Conservation (phyloP, 2,329 filamentous ascomycete genomes). For the Fusarium ramigenum region DNA sequence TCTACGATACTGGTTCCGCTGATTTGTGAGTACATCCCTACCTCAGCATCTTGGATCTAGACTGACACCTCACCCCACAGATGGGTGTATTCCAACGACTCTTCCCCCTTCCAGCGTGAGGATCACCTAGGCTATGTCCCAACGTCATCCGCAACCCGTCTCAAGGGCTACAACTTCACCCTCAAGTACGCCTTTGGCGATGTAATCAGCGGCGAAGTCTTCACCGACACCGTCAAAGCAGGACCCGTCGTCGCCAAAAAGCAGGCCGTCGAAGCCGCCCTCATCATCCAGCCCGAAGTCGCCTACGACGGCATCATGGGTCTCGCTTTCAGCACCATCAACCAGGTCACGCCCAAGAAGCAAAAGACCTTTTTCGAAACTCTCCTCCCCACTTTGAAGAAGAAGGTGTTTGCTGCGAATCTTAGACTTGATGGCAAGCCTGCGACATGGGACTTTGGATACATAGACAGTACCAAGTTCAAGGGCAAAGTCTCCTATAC, state of each 20-base stretch:
- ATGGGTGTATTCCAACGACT: background rate
- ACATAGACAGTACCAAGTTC: background rate
- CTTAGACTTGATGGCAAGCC: background rate
- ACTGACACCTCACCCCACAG: fast-evolving
- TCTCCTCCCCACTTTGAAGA: background rate
- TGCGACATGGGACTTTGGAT: background rate
- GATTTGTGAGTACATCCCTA: background rate
- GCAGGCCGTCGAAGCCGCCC: background rate
- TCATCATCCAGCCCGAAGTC: background rate
- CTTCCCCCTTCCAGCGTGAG: background rate
- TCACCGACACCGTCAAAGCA: background rate
- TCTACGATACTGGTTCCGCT: background rate
- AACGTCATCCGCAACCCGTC: background rate
- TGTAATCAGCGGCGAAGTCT: background rate
- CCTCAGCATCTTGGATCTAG: fast-evolving
- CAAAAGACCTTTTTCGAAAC: background rate
- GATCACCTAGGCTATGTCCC: background rate
- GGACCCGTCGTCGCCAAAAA: background rate
- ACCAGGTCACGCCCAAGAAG: background rate
- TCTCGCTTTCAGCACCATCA: background rate
- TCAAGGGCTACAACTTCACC: background rate
- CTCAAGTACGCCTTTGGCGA: background rate
- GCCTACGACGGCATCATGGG: background rate
- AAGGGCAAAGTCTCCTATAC: background rate
- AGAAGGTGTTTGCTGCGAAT: background rate